Percentiles rank a stretch among this genome's conserved stretches.
These are phyloP conservation scores for Stephania cephalantha DNA, from an alignment of 164 flowering plant species.

Conservation along the genomic window DNA sequence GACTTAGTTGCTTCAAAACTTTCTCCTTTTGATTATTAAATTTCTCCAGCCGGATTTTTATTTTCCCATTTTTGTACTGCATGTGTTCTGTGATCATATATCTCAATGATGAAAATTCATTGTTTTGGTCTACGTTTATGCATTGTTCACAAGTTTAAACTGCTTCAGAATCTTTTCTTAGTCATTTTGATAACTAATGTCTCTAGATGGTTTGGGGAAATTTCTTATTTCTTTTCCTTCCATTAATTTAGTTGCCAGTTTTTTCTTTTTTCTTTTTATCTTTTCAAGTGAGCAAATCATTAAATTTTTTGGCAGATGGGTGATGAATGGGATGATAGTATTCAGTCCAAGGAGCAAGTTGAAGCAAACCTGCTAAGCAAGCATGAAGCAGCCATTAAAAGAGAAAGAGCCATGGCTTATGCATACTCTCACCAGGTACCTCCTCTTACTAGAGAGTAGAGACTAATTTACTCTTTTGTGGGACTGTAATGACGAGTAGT, in stretches of 20 bases:
- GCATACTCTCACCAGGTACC: slow-evolving; percentile 66
- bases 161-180: no score
- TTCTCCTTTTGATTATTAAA: neutral
- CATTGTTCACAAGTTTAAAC: no score
- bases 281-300: neutral
- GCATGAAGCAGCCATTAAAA: slow-evolving; percentile 58
- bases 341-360: slow-evolving; percentile 51
- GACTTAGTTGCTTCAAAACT: neutral
- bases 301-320: slow-evolving; percentile 30
- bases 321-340: slow-evolving; percentile 54
- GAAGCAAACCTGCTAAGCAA: slow-evolving; percentile 45
- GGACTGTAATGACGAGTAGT: no score
- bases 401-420: slow-evolving; percentile 74
- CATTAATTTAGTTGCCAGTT: neutral
- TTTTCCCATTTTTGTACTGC: no score
- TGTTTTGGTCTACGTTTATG: no score
- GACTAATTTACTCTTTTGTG: neutral
- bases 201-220: no score
- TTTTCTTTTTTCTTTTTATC: neutral
- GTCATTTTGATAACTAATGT: no score
- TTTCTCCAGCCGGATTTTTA: neutral
- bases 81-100: no score
- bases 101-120: no score
- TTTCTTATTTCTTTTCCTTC: no score
- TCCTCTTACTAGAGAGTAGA: slow-evolving; percentile 1